Base-by-base conservation (phyloP, 2,329 filamentous ascomycete species). In the Davidsoniella neocaledoniae region DNA sequence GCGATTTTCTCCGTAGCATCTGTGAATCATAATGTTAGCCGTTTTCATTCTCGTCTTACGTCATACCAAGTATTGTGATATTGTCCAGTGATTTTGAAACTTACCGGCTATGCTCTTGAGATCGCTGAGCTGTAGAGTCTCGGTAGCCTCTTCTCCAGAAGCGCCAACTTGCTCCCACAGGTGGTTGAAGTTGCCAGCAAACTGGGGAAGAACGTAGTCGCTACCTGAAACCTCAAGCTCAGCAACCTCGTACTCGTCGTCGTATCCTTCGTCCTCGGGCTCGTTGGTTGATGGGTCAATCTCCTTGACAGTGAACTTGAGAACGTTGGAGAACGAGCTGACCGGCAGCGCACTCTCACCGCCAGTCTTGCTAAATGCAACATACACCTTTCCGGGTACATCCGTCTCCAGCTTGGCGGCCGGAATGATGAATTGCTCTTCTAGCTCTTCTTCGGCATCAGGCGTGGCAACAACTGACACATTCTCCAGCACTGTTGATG, bases 291-390 rank as follows among this genome's bases (percentile, higher is more conserved):
- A 83, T 5, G 91, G 91, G 59, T 98, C 91, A 56, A 98, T 91
- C 67, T 98, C 91, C 69, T 95, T 96, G 71, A 83, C 91, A 16
- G 87, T 95, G 64, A 98, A 98, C 67, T 91, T 95, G 62, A 98
- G 81, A 38, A 86, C 71, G 66, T 96, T 98, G 56, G 85, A 86
- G 66, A 98, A 94, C 40, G 78, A 83, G 48, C 82, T 79, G 19
- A 83, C 72, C 4, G 87, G 80, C 63, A 93, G 81, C n/a, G 81
- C 76, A 41, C 70, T 73, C 58, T 86, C 84, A 51, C 85, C 87
- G 53, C 74, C 76, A 25, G 78, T 67, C 64, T 93, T 91, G 67
- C 83, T 85, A 72, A 98, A 95, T 2, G 87, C 87, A 39, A 95
- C 91, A 61, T 95, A 98, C 39, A 96, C 81, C 58, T 87, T 90